phyloP scores from a whole-genome alignment of 371 early-diverging fungal species.

The Mucor piriformis region DNA sequence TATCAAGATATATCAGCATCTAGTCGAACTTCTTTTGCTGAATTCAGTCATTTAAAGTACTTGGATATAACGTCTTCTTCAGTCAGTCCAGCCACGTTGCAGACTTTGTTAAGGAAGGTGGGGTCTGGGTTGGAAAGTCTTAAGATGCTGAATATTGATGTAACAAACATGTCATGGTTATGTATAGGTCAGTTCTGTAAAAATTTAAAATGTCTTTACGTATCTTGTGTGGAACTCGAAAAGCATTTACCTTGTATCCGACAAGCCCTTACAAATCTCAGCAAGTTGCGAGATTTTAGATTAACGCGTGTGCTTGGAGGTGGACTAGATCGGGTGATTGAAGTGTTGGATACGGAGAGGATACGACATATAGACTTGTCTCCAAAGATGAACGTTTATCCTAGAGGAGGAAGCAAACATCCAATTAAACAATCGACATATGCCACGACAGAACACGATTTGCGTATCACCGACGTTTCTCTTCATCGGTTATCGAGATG shows the following conservation, averaged over 20 bases:
- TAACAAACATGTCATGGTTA: constrained; percentile 32
- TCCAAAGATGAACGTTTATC: too few species aligned
- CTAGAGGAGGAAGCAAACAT: too few species aligned
- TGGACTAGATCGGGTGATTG: constrained; percentile 26
- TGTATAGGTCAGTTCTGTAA: constrained; percentile 25
- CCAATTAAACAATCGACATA: too few species aligned
- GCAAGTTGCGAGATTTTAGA: constrained; percentile 34
- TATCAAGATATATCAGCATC: constrained; percentile 32
- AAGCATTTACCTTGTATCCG: constrained; percentile 18
- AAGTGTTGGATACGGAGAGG: constrained; percentile 22
- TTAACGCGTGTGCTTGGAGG: constrained; percentile 39
- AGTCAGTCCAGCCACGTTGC: constrained; percentile 30
- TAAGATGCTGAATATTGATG: constrained; percentile 49
- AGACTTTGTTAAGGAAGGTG: constrained; percentile 24
- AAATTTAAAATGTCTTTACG: constrained; percentile 31
- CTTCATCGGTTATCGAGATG: too few species aligned
- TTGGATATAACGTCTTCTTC: constrained; percentile 46
- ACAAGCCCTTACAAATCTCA: constrained; percentile 19
- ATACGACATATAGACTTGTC: too few species aligned
- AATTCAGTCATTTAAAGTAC: constrained; percentile 22
- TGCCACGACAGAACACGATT: too few species aligned
- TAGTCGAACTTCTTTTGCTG: neutral
- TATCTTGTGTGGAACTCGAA: constrained; percentile 34
- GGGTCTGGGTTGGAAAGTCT: constrained; percentile 25
- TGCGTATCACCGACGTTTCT: neutral